Conservation (phyloP, 163 green algal species). For the Prototheca stagnorum region DNA sequence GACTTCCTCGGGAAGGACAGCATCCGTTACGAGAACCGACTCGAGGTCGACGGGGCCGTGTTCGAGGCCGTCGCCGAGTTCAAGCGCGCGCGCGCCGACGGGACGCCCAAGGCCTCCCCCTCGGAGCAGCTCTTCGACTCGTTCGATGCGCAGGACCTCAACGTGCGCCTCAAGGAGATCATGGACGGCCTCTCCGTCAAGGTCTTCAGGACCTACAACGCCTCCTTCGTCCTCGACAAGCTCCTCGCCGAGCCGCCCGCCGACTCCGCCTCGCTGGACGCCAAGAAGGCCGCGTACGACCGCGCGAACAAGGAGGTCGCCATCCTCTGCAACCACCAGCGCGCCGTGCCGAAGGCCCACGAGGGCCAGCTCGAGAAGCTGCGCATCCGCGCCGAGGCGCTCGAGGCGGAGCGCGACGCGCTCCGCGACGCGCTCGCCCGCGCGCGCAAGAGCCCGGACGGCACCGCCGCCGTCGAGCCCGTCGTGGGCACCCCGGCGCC, state of each 20-base stretch:
- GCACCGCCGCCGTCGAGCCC: conserved; percentile 28
- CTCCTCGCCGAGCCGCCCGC: conserved; percentile 37
- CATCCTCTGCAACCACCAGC: conserved; percentile 96
- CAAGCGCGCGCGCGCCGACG: conserved; percentile 24
- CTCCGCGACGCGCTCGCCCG: conserved; percentile 15
- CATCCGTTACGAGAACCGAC: conserved; percentile 86
- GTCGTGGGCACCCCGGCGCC: no score
- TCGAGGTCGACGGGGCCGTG: conserved; percentile 64
- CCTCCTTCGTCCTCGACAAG: conserved; percentile 76
- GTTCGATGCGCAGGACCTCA: conserved; percentile 80
- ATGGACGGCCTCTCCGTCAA: conserved; percentile 95
- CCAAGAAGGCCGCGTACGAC: conserved; percentile 79
- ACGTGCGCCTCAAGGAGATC: conserved; percentile 79
- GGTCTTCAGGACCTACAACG: conserved; percentile 99
- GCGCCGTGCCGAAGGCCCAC: conserved; percentile 73
- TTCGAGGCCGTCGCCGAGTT: conserved; percentile 70
- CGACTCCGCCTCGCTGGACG: conserved; percentile 40
- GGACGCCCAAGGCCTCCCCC: conserved; percentile 55
- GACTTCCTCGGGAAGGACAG: conserved; percentile 99
- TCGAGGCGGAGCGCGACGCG: conserved; percentile 34
- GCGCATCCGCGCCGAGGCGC: conserved; percentile 45
- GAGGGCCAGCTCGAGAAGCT: conserved; percentile 78
- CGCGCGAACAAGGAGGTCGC: conserved; percentile 96
- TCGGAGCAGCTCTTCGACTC: conserved; percentile 80
- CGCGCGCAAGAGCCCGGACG: conserved; percentile 19